Base-by-base conservation (phyloP, 2,329 filamentous ascomycete species). In the Scedosporium dehoogii region DNA sequence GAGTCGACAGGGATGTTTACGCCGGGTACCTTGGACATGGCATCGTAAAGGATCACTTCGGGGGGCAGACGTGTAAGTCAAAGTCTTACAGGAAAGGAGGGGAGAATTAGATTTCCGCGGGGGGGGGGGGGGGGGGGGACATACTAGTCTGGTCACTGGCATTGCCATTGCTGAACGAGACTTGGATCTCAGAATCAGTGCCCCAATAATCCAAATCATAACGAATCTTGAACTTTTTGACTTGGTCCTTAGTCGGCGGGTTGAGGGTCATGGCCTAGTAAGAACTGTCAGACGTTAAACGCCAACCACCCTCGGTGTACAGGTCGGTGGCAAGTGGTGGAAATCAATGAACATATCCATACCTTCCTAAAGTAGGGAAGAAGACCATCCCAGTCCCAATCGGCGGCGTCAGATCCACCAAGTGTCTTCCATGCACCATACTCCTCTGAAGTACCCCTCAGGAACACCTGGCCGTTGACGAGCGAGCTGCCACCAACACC, bases 301-400 rank as follows among this genome's bases (percentile, higher is more conserved):
- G 14, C 29, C 10, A 38, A 38, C 33, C 4, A 12, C 33, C 33
- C 33, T 38, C 33, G 33, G 10, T 38, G 33, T 38, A 38, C 3
- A 38, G 2, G 12, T 10, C 33, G 33, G 10, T 38, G 10, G 4
- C 14, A 12, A 38, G 10, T 38, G 10, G 33, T 12, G 6, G 33
- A 12, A 29, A 12, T 12, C 33, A 38, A 12, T 14, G 6, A 12
- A 38, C 4, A 33, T 7, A 18, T 18, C n/a, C 29, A 25, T 33
- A 65, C 69, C 66, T 70, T 71, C 33, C 67, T 67, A 63, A 71
- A 71, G 58, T 69, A 71, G 1, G 70, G 69, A 18, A 72, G 59
- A 4, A 70, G 59, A n/a, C 65, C 66, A 23, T 70, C 63, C 69
- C 69, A 71, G 56, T 64, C 68, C 70, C 70, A 71, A 25, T 65